Conservation (phyloP, 78 protist genomes). For the Paratrimastix pyriformis region DNA sequence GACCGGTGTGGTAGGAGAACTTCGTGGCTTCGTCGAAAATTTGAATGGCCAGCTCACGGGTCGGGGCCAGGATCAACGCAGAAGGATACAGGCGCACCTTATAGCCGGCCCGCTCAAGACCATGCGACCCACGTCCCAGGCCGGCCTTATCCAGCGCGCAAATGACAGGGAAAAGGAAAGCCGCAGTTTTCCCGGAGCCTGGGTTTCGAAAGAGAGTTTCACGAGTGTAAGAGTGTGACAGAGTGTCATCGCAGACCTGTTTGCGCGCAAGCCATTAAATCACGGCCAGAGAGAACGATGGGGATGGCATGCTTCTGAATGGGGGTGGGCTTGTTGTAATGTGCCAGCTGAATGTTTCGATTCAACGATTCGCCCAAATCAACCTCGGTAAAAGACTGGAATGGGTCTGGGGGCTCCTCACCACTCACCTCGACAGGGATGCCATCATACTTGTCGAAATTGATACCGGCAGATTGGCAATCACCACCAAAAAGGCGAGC, state of each 20-base stretch:
- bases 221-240: not conserved
- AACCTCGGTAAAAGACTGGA: not conserved
- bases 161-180: conserved; percentile 83
- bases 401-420: not conserved
- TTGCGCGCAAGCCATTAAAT: conserved; percentile 99
- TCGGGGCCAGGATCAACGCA: conserved; percentile 83
- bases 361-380: not conserved
- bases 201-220: no score
- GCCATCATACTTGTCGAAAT: not conserved
- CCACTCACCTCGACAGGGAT: not conserved
- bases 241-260: conserved; percentile 50
- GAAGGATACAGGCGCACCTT: no score
- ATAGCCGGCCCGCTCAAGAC: no score
- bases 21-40: conserved; percentile 48
- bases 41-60: conserved; percentile 92
- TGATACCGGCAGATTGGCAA: no score
- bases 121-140: no score
- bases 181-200: conserved; percentile 94
- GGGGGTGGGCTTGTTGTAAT: conserved; percentile 86
- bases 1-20: conserved; percentile 12
- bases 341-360: conserved; percentile 46
- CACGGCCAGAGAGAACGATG: conserved; percentile 57
- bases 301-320: conserved; percentile 90
- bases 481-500: no score
- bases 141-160: no score